These are phyloP conservation scores for Amauroascus verrucosus DNA, from an alignment of 2,329 filamentous ascomycete species.

Conservation along the genomic window DNA sequence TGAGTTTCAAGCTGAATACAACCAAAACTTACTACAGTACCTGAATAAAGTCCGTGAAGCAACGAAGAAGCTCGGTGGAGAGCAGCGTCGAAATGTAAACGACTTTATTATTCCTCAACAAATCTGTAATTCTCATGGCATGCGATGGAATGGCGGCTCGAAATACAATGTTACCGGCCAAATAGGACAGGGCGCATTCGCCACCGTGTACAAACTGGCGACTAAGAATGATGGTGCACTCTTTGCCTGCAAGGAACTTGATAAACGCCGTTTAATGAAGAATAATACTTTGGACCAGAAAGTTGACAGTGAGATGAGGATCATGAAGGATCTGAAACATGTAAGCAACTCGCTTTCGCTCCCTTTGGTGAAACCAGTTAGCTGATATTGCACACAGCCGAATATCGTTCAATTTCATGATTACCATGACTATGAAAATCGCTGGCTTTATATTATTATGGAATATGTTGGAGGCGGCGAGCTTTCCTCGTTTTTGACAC, in stretches of 20 bases:
- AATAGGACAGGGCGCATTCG: constrained; percentile 91
- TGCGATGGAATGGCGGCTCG: constrained; percentile 72
- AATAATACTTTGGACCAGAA: constrained; percentile 82
- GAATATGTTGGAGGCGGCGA: constrained; percentile 79
- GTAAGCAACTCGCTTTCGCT: constrained; percentile 42
- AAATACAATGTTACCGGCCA: constrained; percentile 73
- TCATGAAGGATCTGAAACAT: constrained; percentile 79
- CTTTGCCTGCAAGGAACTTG: constrained; percentile 87
- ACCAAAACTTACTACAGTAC: constrained; percentile 59
- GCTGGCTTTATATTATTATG: constrained; percentile 92
- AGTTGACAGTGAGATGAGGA: constrained; percentile 92
- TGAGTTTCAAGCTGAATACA: constrained; percentile 57
- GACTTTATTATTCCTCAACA: constrained; percentile 14
- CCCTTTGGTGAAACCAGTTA: not conserved
- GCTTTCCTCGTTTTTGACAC: constrained; percentile 60
- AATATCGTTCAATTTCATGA: constrained; percentile 91
- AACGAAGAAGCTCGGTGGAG: constrained; percentile 10
- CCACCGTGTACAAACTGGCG: constrained; percentile 82
- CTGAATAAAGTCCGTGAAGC: constrained; percentile 37
- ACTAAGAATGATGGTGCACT: constrained; percentile 72
- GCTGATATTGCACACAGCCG: constrained; percentile 39
- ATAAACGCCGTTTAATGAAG: constrained; percentile 87
- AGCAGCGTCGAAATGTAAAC: constrained; percentile 3
- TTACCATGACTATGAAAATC: constrained; percentile 67
- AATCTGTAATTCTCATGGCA: constrained; percentile 43